A percentile compares a stretch with the other conserved stretches of the same genome.
Evolutionary conservation across 2,329 filamentous ascomycete genomes (phyloP).

Genomic region (Didymosphaeria variabile): DNA sequence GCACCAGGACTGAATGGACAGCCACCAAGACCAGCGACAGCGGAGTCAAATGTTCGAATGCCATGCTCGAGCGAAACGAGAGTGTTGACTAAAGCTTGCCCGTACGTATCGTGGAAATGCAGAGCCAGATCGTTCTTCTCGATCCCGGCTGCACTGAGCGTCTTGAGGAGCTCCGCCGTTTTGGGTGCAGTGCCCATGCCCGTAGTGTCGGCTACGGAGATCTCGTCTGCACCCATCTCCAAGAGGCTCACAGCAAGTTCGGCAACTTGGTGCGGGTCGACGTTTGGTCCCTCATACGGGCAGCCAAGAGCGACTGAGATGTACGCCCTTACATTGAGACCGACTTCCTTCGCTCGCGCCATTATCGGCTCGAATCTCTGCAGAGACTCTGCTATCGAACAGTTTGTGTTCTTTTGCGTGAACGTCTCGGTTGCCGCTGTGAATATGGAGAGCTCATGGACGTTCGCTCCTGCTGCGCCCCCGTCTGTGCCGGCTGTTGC

Average conservation of each 20-base stretch:
- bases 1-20: constrained; percentile 88
- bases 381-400: constrained; percentile 77
- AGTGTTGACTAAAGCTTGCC: constrained; percentile 83
- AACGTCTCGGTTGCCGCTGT: constrained; percentile 84
- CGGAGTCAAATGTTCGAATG: constrained; percentile 79
- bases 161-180: constrained; percentile 70
- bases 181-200: constrained; percentile 85
- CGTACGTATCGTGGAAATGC: constrained; percentile 91
- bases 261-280: constrained; percentile 67
- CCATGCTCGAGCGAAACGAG: constrained; percentile 80
- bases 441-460: constrained; percentile 77
- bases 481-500: constrained; percentile 50
- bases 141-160: constrained; percentile 72
- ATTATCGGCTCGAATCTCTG: constrained; percentile 76
- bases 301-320: constrained; percentile 79
- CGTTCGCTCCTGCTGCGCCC: constrained; percentile 30
- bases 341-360: constrained; percentile 68
- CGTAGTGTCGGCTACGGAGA: constrained; percentile 88
- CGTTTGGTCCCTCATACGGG: constrained; percentile 74
- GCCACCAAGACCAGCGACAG: constrained; percentile 81
- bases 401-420: constrained; percentile 83
- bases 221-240: constrained; percentile 89
- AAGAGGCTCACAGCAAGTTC: constrained; percentile 72
- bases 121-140: constrained; percentile 76
- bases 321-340: constrained; percentile 77